Conservation (phyloP, 805 yeast genomes). For the Barnettozyma sp. region DNA sequence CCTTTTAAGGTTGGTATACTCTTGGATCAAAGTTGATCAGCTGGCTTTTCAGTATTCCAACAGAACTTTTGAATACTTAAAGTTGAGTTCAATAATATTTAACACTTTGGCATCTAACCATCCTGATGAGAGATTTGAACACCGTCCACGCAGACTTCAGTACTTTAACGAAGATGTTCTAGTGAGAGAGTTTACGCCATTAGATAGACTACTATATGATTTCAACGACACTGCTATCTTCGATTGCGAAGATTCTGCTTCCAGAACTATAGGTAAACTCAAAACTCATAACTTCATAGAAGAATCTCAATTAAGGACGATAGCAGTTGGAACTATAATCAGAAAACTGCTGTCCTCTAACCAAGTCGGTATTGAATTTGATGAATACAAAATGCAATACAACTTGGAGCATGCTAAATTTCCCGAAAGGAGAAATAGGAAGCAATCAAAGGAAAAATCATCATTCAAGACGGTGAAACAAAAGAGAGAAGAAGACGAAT, state of each 20-base stretch:
- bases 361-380: slow-evolving; percentile 26
- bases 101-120: slow-evolving; percentile 22
- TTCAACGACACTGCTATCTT: slow-evolving; percentile 41
- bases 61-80: slow-evolving; percentile 27
- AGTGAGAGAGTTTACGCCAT: slow-evolving; percentile 51
- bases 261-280: slow-evolving; percentile 20
- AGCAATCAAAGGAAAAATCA: neutral
- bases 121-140: slow-evolving; percentile 14
- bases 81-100: slow-evolving; percentile 25
- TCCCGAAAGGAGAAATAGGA: slow-evolving; percentile 5
- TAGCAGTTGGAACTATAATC: slow-evolving; percentile 30
- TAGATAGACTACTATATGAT: slow-evolving; percentile 49
- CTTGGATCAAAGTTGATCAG: slow-evolving; percentile 52
- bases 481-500: slow-evolving; percentile 1
- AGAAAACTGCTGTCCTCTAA: slow-evolving; percentile 25
- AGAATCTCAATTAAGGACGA: slow-evolving; percentile 29
- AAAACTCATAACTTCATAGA: slow-evolving; percentile 24
- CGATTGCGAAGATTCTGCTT: slow-evolving; percentile 11
- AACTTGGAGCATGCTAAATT: slow-evolving; percentile 12
- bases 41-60: slow-evolving; percentile 32
- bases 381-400: slow-evolving; percentile 13
- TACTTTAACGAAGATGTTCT: slow-evolving; percentile 60
- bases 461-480: slow-evolving; percentile 1
- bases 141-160: slow-evolving; percentile 42
- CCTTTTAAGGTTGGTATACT: slow-evolving; percentile 41